Percentiles rank a stretch among this genome's conserved stretches.
Evolutionary conservation across 306 rosid genomes (phyloP).

Genomic region (Rubus parviflorus): DNA sequence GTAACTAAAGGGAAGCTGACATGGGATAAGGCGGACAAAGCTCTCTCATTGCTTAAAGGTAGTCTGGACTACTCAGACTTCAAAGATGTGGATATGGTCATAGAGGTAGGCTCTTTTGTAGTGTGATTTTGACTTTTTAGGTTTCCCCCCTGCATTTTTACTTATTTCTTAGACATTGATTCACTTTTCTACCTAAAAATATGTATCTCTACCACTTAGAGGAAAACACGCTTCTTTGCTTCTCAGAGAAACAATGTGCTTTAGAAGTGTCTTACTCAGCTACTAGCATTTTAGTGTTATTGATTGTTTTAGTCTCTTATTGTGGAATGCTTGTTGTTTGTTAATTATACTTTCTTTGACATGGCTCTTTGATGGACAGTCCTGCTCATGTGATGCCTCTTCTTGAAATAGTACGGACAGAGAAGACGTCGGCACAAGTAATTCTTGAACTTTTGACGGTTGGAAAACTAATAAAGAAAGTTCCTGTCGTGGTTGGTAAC

Average conservation of each 20-base stretch:
- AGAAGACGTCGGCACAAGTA: conserved; percentile 84
- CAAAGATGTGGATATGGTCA: conserved; percentile 85
- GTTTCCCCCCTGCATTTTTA: conserved; percentile 6
- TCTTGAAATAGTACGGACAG: conserved; percentile 87
- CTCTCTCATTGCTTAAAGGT: conserved; percentile 75
- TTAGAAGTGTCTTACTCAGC: not conserved
- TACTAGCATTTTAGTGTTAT: not conserved
- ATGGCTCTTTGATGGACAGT: conserved; percentile 51
- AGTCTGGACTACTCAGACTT: conserved; percentile 78
- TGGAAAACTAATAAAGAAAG: conserved; percentile 84
- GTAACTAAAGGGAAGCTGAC: conserved; percentile 68
- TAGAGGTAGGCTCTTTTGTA: conserved; percentile 62
- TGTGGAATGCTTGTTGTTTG: not conserved
- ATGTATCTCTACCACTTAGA: conserved; percentile 12
- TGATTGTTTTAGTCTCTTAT: not conserved
- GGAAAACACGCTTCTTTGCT: not conserved
- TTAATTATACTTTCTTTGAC: conserved; percentile 24
- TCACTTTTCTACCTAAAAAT: conserved; percentile 16
- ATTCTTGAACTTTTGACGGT: conserved; percentile 82
- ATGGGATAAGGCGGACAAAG: conserved; percentile 59
- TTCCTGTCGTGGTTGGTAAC: conserved; percentile 95
- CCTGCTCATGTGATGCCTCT: conserved; percentile 99
- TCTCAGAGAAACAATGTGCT: not conserved
- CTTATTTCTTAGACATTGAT: conserved; percentile 6
- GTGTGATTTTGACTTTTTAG: not conserved